Conservation (phyloP, 1,284 basidiomycete species). For the Agaricales sp. region DNA sequence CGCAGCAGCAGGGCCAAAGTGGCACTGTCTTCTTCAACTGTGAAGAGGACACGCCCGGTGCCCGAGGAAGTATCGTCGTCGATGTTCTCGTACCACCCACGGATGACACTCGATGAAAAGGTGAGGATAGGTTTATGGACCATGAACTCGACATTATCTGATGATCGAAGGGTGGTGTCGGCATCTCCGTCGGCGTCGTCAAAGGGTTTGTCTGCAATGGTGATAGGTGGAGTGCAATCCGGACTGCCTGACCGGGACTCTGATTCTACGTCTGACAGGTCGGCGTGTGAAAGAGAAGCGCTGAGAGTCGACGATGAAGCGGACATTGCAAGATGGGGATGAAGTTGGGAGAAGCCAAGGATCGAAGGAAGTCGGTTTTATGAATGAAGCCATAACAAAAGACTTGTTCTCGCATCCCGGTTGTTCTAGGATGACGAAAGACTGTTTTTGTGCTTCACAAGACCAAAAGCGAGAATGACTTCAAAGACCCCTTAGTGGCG, state of each 20-base stretch:
- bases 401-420: no score
- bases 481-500: no score
- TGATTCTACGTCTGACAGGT: not conserved
- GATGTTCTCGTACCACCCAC: constrained; percentile 14
- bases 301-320: not conserved
- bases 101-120: constrained; percentile 25
- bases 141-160: constrained; percentile 25
- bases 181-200: constrained; percentile 12
- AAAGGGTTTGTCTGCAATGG: not conserved
- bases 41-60: constrained; percentile 19
- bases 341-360: no score
- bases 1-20: constrained; percentile 24
- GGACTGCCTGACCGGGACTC: not conserved
- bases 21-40: constrained; percentile 21
- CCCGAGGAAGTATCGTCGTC: constrained; percentile 9
- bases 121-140: constrained; percentile 23
- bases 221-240: not conserved
- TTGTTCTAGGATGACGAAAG: no score
- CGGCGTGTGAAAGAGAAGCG: not conserved
- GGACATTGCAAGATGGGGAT: not conserved
- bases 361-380: no score
- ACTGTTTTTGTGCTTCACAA: no score
- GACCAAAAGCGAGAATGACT: no score
- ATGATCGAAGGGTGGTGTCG: constrained; percentile 26
- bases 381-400: no score